Percentiles rank a stretch among this genome's conserved stretches.
These are phyloP conservation scores for Aegle marmelos DNA, from an alignment of 345 rosid genomes.

Conservation along the genomic window DNA sequence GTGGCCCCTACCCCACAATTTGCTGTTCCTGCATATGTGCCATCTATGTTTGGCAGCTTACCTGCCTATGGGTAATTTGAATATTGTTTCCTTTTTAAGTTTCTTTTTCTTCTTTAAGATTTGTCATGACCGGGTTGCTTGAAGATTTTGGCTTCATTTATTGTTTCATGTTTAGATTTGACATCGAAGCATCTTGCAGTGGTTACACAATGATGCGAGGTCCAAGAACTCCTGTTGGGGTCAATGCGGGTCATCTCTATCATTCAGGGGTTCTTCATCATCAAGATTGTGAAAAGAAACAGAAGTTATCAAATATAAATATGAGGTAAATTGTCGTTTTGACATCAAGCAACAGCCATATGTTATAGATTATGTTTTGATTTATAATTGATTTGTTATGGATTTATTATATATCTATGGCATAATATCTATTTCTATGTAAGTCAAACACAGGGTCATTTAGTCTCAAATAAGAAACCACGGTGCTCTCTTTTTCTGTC, in stretches of 20 bases:
- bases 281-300: conserved; percentile 24
- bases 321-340: conserved; percentile 23
- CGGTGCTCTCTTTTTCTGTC: background rate
- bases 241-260: conserved; percentile 6
- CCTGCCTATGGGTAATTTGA: conserved; percentile 33
- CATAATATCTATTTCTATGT: background rate
- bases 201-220: conserved; percentile 31
- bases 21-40: conserved; percentile 25
- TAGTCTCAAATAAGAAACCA: background rate
- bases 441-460: background rate
- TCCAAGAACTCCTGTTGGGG: conserved; percentile 8
- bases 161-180: background rate
- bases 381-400: background rate
- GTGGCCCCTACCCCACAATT: conserved; percentile 28
- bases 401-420: background rate
- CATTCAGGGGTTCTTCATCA: conserved; percentile 8
- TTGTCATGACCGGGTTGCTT: background rate
- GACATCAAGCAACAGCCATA: background rate
- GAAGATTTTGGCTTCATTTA: background rate
- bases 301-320: conserved; percentile 17
- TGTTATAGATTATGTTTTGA: background rate
- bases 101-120: background rate
- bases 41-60: conserved; percentile 26
- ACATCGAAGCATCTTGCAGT: conserved; percentile 23
- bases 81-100: background rate